phyloP scores from a whole-genome alignment of 2,329 filamentous ascomycete genomes.

The Penicillium paneum region DNA sequence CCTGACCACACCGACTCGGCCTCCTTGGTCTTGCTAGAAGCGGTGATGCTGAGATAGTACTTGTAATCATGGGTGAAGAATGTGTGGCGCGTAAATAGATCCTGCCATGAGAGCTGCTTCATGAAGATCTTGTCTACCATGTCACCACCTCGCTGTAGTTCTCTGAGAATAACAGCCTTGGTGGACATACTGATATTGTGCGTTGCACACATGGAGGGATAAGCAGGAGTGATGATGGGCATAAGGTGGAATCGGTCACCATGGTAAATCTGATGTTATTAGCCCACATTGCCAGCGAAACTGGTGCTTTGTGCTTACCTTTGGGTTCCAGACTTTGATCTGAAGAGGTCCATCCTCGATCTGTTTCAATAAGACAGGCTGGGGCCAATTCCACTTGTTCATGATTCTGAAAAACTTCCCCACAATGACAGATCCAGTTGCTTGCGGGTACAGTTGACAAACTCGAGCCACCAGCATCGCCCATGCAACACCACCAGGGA shows the following conservation, averaged over 20 bases:
- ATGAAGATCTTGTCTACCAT: slow-evolving; percentile 77
- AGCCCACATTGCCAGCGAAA: neutral
- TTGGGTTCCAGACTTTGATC: slow-evolving; percentile 91
- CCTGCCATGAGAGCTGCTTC: slow-evolving; percentile 76
- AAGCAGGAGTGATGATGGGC: slow-evolving; percentile 97
- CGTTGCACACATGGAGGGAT: slow-evolving; percentile 96
- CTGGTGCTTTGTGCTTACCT: slow-evolving; percentile 51
- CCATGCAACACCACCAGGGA: slow-evolving; percentile 95
- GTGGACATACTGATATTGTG: slow-evolving; percentile 90
- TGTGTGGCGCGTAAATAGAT: slow-evolving; percentile 81
- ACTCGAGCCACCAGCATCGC: slow-evolving; percentile 95
- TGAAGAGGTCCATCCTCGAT: slow-evolving; percentile 79
- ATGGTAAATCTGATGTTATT: slow-evolving; percentile 63
- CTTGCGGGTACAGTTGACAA: slow-evolving; percentile 93
- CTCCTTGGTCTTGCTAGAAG: slow-evolving; percentile 78
- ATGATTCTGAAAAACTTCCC: slow-evolving; percentile 94
- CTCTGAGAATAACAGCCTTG: slow-evolving; percentile 75
- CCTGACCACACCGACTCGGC: slow-evolving; percentile 85
- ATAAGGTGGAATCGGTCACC: slow-evolving; percentile 84
- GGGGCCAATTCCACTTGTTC: slow-evolving; percentile 87
- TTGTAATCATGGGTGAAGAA: slow-evolving; percentile 95
- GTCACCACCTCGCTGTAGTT: slow-evolving; percentile 72
- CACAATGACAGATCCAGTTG: slow-evolving; percentile 81
- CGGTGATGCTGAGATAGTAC: slow-evolving; percentile 87
- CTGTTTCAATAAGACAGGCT: slow-evolving; percentile 83